These are phyloP conservation scores for Capniomyces stellatus DNA, from an alignment of 371 early-diverging fungal genomes.

Conservation along the genomic window DNA sequence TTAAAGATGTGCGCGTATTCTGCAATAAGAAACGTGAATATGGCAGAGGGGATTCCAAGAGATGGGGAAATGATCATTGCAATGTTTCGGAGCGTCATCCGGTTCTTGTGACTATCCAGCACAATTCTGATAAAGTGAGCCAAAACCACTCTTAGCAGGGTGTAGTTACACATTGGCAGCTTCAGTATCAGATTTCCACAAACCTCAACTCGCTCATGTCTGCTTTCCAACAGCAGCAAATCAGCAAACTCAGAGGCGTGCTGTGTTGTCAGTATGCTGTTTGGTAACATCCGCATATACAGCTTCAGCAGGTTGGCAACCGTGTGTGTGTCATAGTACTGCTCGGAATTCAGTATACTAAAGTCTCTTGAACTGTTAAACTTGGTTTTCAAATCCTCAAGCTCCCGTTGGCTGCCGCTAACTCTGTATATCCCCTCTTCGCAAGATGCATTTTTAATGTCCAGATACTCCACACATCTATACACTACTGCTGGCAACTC, in stretches of 20 bases:
- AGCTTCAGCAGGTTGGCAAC: conserved; percentile 82
- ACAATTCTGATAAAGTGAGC: conserved; percentile 80
- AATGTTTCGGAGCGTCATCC: conserved; percentile 89
- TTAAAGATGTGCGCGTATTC: conserved; percentile 78
- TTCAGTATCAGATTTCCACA: conserved; percentile 54
- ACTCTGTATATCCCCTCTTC: conserved; percentile 93
- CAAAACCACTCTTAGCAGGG: conserved; percentile 63
- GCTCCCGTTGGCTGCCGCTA: conserved; percentile 52
- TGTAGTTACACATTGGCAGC: conserved; percentile 77
- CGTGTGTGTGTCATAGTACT: conserved; percentile 69
- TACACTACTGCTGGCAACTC: conserved; percentile 80
- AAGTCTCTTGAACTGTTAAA: conserved; percentile 42
- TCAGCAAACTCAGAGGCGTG: conserved; percentile 58
- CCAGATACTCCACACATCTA: conserved; percentile 88
- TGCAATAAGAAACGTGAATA: conserved; percentile 69
- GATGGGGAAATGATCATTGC: conserved; percentile 91
- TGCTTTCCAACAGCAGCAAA: conserved; percentile 50
- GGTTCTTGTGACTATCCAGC: conserved; percentile 59
- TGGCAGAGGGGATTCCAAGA: conserved; percentile 70
- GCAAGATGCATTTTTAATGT: conserved; percentile 51
- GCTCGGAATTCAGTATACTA: conserved; percentile 30
- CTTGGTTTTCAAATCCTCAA: conserved; percentile 49
- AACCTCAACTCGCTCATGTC: conserved; percentile 50
- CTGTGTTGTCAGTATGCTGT: conserved; percentile 62
- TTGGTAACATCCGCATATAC: conserved; percentile 76